A percentile compares a stretch with the other conserved stretches of the same genome.
These are phyloP conservation scores for Penicillium paxilli DNA, from an alignment of 495 filamentous ascomycete genomes.

Conservation along the genomic window DNA sequence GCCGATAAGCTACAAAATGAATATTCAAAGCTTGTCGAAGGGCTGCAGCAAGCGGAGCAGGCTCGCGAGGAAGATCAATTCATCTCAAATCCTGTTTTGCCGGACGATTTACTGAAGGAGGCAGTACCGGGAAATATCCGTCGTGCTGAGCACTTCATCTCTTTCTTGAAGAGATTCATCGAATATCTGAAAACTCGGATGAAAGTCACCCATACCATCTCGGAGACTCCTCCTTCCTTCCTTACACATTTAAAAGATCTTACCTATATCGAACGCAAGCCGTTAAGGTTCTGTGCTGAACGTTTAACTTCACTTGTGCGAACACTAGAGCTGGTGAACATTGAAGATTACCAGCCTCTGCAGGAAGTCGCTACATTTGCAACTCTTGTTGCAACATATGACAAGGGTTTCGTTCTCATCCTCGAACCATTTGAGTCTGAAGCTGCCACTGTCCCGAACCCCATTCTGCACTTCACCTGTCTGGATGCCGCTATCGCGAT, in stretches of 20 bases:
- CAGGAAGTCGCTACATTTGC: conserved; percentile 99
- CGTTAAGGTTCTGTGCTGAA: conserved; percentile 92
- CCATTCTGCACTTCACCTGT: conserved; percentile 92
- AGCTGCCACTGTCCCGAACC: conserved; percentile 92
- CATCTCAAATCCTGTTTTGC: conserved; percentile 79
- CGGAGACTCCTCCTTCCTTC: conserved; percentile 94
- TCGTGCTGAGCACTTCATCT: conserved; percentile 92
- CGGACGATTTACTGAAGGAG: conserved; percentile 59
- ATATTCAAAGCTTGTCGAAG: conserved; percentile 94
- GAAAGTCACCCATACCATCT: conserved; percentile 96
- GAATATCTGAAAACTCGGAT: conserved; percentile 98
- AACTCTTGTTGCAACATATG: conserved; percentile 96
- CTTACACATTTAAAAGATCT: conserved; percentile 90
- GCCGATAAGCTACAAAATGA: conserved; percentile 91
- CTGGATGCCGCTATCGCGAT: conserved; percentile 98
- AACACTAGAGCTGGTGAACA: conserved; percentile 93
- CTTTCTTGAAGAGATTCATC: conserved; percentile 93
- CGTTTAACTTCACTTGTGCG: conserved; percentile 91
- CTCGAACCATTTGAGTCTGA: conserved; percentile 96
- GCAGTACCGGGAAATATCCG: conserved; percentile 96
- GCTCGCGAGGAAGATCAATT: conserved; percentile 90
- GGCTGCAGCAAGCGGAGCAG: conserved; percentile 82
- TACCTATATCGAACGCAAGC: conserved; percentile 97
- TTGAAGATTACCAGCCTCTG: conserved; percentile 94
- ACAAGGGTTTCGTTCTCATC: conserved; percentile 94